These are phyloP conservation scores for Elsinoe necatrix DNA, from an alignment of 2,329 filamentous ascomycete species.

Conservation along the genomic window DNA sequence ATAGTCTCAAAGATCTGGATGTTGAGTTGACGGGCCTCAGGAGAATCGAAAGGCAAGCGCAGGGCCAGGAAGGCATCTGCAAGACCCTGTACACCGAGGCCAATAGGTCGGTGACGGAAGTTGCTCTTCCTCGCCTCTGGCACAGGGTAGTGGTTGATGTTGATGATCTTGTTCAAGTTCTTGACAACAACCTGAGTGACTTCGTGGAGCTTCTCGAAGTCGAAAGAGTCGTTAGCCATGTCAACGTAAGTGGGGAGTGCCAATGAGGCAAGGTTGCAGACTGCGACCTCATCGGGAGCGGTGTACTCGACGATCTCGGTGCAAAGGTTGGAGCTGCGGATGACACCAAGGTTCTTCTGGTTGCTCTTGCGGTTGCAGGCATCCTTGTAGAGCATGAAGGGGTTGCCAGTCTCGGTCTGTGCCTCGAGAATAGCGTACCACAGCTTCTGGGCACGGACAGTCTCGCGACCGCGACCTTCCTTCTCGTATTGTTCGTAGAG, in stretches of 20 bases:
- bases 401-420: conserved; percentile 97
- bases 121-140: conserved; percentile 90
- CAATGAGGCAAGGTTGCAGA: conserved; percentile 94
- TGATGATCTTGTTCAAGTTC: conserved; percentile 97
- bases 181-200: conserved; percentile 85
- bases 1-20: conserved; percentile 99
- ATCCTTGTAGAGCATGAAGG: conserved; percentile 99
- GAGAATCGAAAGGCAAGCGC: conserved; percentile 92
- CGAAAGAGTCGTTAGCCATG: conserved; percentile 72
- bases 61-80: conserved; percentile 97
- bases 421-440: conserved; percentile 98
- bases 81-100: conserved; percentile 93
- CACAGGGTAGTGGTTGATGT: conserved; percentile 98
- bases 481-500: conserved; percentile 86
- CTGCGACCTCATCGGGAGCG: conserved; percentile 93
- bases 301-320: conserved; percentile 98
- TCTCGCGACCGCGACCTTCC: conserved; percentile 79
- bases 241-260: conserved; percentile 88
- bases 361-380: conserved; percentile 98
- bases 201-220: conserved; percentile 95
- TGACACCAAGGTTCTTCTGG: conserved; percentile 98
- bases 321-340: conserved; percentile 97
- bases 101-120: conserved; percentile 91
- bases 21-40: conserved; percentile 88
- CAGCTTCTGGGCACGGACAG: conserved; percentile 94